These are phyloP conservation scores for Fusarium praegraminearum DNA, from an alignment of 2,329 filamentous ascomycete genomes.

Conservation along the genomic window DNA sequence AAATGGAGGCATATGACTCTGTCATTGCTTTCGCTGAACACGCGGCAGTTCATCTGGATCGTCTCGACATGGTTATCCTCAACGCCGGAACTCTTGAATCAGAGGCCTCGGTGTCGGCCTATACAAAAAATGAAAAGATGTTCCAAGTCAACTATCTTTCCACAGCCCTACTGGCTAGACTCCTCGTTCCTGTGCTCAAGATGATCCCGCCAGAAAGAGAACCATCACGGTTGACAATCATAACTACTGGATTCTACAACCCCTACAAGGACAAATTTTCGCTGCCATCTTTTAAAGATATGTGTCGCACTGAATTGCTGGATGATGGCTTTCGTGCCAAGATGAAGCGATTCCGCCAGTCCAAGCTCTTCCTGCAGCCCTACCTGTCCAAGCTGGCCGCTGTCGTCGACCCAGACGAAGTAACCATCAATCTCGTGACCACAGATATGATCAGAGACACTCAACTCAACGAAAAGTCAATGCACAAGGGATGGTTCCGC, in stretches of 20 bases:
- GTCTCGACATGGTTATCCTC: slow-evolving; percentile 6
- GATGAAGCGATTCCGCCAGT: not conserved
- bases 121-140: not conserved
- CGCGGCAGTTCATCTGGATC: not conserved
- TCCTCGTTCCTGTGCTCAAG: not conserved
- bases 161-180: not conserved
- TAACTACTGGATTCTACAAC: not conserved
- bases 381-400: not conserved
- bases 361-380: not conserved
- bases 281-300: not conserved
- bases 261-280: accelerated
- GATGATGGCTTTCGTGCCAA: not conserved
- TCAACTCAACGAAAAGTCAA: not conserved
- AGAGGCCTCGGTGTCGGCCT: not conserved
- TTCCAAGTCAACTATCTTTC: slow-evolving; percentile 5
- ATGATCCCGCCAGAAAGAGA: not conserved
- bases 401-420: not conserved
- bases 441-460: not conserved
- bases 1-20: slow-evolving; percentile 3
- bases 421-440: not conserved
- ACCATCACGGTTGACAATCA: not conserved
- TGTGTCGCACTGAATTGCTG: not conserved
- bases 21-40: not conserved
- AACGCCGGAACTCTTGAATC: not conserved
- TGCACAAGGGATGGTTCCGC: too few species aligned